Conservation (phyloP, 75 land plant genomes). For the Pinus taeda region DNA sequence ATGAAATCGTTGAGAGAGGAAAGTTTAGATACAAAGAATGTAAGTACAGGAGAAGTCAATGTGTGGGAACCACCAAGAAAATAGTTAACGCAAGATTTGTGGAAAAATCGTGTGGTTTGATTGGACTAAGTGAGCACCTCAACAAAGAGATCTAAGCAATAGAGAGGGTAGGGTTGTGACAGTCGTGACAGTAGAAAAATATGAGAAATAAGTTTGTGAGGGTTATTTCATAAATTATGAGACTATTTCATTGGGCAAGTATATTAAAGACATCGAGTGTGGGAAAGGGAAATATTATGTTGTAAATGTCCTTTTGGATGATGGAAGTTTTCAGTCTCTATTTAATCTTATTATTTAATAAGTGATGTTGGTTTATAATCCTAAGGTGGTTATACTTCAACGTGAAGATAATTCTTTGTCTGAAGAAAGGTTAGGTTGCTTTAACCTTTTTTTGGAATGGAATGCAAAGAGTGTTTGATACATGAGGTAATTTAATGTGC, state of each 20-base stretch:
- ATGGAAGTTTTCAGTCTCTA: slow-evolving; percentile 63
- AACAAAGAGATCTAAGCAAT: too few species aligned
- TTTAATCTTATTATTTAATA: slow-evolving; percentile 65
- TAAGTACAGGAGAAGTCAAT: too few species aligned
- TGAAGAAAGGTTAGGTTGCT: slow-evolving; percentile 82
- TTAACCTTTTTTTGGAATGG: slow-evolving; percentile 77
- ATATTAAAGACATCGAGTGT: slow-evolving; percentile 52
- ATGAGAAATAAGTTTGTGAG: slow-evolving; percentile 58
- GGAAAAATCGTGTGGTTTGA: too few species aligned
- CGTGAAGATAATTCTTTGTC: slow-evolving; percentile 85
- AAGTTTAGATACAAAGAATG: too few species aligned
- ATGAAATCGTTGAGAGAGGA: too few species aligned
- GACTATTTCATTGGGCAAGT: slow-evolving; percentile 82
- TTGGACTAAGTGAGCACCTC: too few species aligned
- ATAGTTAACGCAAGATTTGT: too few species aligned
- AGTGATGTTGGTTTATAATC: slow-evolving; percentile 78
- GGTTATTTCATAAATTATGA: slow-evolving; percentile 80
- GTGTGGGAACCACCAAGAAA: too few species aligned
- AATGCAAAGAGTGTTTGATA: slow-evolving; percentile 82
- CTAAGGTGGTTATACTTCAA: slow-evolving; percentile 76
- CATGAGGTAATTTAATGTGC: slow-evolving; percentile 80
- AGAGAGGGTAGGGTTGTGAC: too few species aligned
- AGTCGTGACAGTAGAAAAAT: too few species aligned
- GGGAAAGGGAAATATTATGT: slow-evolving; percentile 71
- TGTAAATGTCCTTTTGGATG: slow-evolving; percentile 71